These are phyloP conservation scores for Pistacia vera DNA, from an alignment of 345 rosid species.

Conservation along the genomic window DNA sequence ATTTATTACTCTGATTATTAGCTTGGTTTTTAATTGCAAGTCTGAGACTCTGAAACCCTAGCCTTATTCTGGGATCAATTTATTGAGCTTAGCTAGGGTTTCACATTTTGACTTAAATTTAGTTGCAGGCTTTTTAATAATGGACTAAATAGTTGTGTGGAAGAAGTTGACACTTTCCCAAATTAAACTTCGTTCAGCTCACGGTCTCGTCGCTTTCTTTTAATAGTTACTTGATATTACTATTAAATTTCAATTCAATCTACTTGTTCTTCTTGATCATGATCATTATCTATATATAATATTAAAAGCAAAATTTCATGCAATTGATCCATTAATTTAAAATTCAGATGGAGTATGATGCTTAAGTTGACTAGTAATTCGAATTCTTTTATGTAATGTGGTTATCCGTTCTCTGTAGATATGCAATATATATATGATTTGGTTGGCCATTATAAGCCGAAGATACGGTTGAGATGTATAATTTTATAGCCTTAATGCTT, in stretches of 20 bases:
- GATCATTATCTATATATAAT: neutral
- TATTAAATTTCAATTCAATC: neutral
- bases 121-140: conserved; percentile 32
- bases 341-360: conserved; percentile 24
- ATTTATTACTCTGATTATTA: neutral
- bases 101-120: conserved; percentile 16
- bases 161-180: conserved; percentile 35
- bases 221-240: neutral
- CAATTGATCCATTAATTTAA: neutral
- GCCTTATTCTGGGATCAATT: neutral
- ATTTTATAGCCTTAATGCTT: neutral
- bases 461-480: conserved; percentile 10
- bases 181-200: conserved; percentile 15
- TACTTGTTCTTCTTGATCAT: neutral
- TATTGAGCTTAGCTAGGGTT: conserved; percentile 28
- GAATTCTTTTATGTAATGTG: neutral
- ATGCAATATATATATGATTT: conserved; percentile 17
- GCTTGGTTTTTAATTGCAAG: conserved; percentile 8
- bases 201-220: conserved; percentile 24
- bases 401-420: conserved; percentile 12
- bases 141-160: neutral
- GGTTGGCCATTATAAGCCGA: conserved; percentile 34
- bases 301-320: conserved; percentile 3
- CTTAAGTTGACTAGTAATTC: conserved; percentile 22
- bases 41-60: conserved; percentile 30